Evolutionary conservation across 176 grass and related monocot genomes (phyloP), one percentile per base, ranked within the genome.

Genomic region (Elymus sibiricus): DNA sequence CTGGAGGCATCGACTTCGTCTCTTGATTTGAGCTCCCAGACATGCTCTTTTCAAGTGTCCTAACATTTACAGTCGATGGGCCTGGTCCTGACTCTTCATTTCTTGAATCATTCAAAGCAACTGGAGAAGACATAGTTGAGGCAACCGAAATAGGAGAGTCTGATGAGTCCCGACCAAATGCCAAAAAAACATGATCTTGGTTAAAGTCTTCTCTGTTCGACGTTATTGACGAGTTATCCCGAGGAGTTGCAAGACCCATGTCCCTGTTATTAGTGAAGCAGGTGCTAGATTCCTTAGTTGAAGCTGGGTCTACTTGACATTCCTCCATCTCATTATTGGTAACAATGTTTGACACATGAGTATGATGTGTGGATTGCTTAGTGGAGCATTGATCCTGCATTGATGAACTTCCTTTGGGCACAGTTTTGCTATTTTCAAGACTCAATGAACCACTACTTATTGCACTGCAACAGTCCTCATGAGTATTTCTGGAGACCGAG

Each of bases 221-320:
- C 13, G 93, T 92, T 80, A 97, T 90, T 43, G 94, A 94, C 37
- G 94, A 97, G 78, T 92, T 93, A 78, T 97, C 91, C 80, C 86
- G 89, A 79, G 71, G 95, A 69, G 80, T 85, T 60, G 77, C 89
- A 82, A 70, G 67, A 58, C 83, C 82, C 82, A 81, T 84, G 22
- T 95, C 88, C 29, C 83, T 87, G 70, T 70, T 90, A 86, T 58
- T 88, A 80, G 82, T 86, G 68, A 93, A 79, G 75, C 82, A 83
- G n/a, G 86, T 70, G 69, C 82, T 79, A 86, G 86, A 88, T 80
- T 90, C 68, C 66, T 90, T 81, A 21, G 78, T 66, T 76, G 82
- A 90, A 74, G 77, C n/a, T 5, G 34, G 87, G 78, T 85, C 81
- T 28, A 68, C 34, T 34, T 25, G 84, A 77, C 81, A 82, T 87